Evolutionary conservation across 139 green algal genomes (phyloP), one percentile per base, ranked within the genome.

Genomic region (Penium margaritaceum): DNA sequence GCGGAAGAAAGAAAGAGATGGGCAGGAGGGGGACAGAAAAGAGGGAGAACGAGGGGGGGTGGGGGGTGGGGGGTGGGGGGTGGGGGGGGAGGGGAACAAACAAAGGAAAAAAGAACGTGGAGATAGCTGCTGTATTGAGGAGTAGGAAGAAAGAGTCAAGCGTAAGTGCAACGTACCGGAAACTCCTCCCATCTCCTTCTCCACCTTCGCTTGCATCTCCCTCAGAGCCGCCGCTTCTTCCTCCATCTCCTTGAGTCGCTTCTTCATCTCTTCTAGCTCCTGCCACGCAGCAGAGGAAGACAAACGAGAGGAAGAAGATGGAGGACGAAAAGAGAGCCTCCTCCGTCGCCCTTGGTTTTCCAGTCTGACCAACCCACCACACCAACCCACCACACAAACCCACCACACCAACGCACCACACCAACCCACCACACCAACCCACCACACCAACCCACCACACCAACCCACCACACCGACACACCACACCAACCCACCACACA

Each of bases 231-330:
- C 87, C 27, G 87, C 90, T 69, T 97, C 92, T 63, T 90, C 87
- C 82, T 97, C 92, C 85, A 97, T 93, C 41, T 95, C 89, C 24
- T 86, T 84, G 29, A 97, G 83, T 44, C 88, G 89, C 5, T 86
- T 84, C 76, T 95, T 92, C 84, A 97, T 90, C 1, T 86, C 84
- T 34, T 95, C 89, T 7, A 96, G 81, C 63, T 97, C 90, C 89
- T 95, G 74, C 27, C 0, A 15, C 1, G 41, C 9, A 21, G 41
- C 7, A 51, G 41, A 12, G 41, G 41, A 51, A 51, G 41, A 12
- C 7, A 51, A 51, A 51, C 41, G 12, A 51, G 41, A 51, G 9
- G 41, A 51, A 12, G 12, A 12, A 12, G 9, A 12, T 7, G 58
- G 29, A 17, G 32, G n/a, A 66, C 14, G 14, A n/a, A 19, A 24